Evolutionary conservation across 495 filamentous ascomycete species (phyloP).

Genomic region (Aspergillus bridgeri): DNA sequence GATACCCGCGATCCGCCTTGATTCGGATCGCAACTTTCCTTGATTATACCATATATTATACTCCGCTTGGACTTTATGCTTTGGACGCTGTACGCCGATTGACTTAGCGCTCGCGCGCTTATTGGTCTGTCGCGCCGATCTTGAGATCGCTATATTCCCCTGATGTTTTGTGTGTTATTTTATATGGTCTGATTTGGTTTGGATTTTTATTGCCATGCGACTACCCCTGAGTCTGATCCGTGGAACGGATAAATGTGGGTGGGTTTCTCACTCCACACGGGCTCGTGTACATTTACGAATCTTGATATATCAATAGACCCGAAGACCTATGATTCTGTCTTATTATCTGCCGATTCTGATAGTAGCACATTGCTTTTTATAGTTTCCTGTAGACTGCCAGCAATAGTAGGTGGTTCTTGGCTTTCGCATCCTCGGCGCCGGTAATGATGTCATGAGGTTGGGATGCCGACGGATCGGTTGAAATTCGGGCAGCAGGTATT

Average conservation of each 20-base stretch:
- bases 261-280: not conserved
- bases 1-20: not conserved
- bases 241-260: conserved; percentile 8
- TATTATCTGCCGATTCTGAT: too few relatives aligned
- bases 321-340: not conserved
- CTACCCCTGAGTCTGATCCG: conserved; percentile 13
- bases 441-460: not conserved
- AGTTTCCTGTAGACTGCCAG: too few relatives aligned
- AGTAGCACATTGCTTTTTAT: too few relatives aligned
- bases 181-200: conserved; percentile 10
- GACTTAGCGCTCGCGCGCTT: not conserved
- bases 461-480: not conserved
- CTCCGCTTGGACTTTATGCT: not conserved
- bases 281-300: conserved; percentile 10
- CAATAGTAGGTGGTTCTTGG: too few relatives aligned
- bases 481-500: not conserved
- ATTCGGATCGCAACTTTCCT: not conserved
- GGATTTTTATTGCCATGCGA: conserved; percentile 19
- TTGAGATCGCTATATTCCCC: not conserved
- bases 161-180: conserved; percentile 6
- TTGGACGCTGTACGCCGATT: not conserved
- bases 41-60: conserved; percentile 1
- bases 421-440: not conserved
- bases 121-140: not conserved
- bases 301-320: conserved; percentile 1